phyloP scores from a whole-genome alignment of 2,329 filamentous ascomycete species.

The Dothideomycetes sp. region DNA sequence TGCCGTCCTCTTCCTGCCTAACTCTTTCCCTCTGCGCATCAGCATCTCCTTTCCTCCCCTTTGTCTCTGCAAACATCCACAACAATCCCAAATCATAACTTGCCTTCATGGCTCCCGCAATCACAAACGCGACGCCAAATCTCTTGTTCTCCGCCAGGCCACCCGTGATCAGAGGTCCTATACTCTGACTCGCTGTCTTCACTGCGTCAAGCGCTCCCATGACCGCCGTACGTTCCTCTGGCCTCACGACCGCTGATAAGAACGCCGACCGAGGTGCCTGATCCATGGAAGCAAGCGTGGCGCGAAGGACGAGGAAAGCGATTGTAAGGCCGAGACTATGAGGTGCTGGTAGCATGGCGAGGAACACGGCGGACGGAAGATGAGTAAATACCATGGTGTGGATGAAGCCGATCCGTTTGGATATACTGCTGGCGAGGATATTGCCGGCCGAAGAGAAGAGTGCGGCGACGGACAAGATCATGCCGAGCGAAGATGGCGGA shows the following conservation, averaged over 20 bases:
- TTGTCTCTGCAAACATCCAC: constrained; percentile 19
- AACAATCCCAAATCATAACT: constrained; percentile 33
- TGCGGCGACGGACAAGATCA: constrained; percentile 42
- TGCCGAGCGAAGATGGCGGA: constrained; percentile 44
- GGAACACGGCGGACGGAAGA: constrained; percentile 57
- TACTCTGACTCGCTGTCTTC: constrained; percentile 54
- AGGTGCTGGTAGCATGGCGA: constrained; percentile 51
- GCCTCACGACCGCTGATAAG: constrained; percentile 54
- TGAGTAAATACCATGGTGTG: constrained; percentile 56
- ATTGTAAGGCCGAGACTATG: constrained; percentile 46
- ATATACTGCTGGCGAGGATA: constrained; percentile 50
- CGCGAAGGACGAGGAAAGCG: constrained; percentile 51
- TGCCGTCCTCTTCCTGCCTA: constrained; percentile 4
- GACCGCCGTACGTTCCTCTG: constrained; percentile 59
- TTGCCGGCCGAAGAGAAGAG: constrained; percentile 35
- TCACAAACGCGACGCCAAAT: constrained; percentile 55
- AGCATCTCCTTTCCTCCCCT: constrained; percentile 1
- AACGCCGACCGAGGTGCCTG: constrained; percentile 61
- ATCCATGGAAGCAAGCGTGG: constrained; percentile 60
- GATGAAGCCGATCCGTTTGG: constrained; percentile 52
- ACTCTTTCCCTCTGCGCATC: constrained; percentile 8
- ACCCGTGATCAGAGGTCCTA: constrained; percentile 58
- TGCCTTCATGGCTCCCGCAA: constrained; percentile 55
- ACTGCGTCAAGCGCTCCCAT: constrained; percentile 63
- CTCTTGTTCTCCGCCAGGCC: constrained; percentile 45